A percentile compares a stretch with the other conserved stretches of the same genome.
Conservation (phyloP, 306 rosid species). For the Astragalus glycyphyllos region DNA sequence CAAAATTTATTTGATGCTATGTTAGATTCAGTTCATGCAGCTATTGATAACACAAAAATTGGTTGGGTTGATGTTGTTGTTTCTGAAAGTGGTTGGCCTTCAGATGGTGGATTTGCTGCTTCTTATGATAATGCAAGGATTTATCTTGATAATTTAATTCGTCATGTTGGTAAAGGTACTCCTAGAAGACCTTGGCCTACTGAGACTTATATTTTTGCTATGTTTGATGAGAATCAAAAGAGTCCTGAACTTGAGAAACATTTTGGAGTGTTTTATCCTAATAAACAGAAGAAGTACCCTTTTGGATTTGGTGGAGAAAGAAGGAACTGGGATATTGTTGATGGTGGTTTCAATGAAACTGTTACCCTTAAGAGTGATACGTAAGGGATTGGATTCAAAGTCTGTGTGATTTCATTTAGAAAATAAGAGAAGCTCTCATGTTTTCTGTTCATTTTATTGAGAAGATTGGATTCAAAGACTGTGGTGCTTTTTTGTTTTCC, state of each 20-base stretch:
- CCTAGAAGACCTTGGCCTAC: slow-evolving; percentile 60
- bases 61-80: slow-evolving; percentile 64
- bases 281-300: slow-evolving; percentile 51
- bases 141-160: slow-evolving; percentile 57
- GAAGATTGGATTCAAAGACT: too few species aligned
- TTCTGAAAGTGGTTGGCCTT: slow-evolving; percentile 80
- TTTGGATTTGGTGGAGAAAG: slow-evolving; percentile 50
- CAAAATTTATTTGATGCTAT: slow-evolving; percentile 71
- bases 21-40: slow-evolving; percentile 60
- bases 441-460: not conserved
- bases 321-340: not conserved
- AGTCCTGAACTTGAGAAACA: slow-evolving; percentile 47
- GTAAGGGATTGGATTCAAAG: slow-evolving; percentile 11
- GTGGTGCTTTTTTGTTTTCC: too few species aligned
- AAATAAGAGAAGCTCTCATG: slow-evolving; percentile 14
- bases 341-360: slow-evolving; percentile 36
- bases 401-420: not conserved
- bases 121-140: slow-evolving; percentile 55
- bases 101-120: slow-evolving; percentile 56
- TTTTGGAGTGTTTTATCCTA: slow-evolving; percentile 48
- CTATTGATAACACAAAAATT: slow-evolving; percentile 58
- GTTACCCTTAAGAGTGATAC: slow-evolving; percentile 49
- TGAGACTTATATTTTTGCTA: slow-evolving; percentile 50
- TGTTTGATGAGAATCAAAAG: slow-evolving; percentile 57
- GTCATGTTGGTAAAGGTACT: slow-evolving; percentile 61